These are phyloP conservation scores for Kandelia obovata DNA, from an alignment of 345 rosid genomes.

Conservation along the genomic window DNA sequence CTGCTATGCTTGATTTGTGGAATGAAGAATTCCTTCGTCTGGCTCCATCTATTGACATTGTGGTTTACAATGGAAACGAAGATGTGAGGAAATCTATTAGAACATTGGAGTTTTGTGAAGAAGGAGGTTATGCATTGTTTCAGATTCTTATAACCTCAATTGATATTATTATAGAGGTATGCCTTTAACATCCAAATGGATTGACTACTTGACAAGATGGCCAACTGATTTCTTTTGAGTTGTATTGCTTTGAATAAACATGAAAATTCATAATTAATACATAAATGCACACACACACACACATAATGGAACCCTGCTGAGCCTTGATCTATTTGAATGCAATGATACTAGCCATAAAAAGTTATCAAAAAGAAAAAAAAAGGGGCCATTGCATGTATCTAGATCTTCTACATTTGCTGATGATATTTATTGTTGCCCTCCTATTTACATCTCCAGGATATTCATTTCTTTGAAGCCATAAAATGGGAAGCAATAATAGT, in stretches of 20 bases:
- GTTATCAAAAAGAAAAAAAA: no score
- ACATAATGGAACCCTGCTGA: no score
- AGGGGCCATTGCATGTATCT: no score
- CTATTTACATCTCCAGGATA: slow-evolving; percentile 41
- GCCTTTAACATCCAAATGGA: neutral
- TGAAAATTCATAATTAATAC: no score
- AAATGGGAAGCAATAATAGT: slow-evolving; percentile 53
- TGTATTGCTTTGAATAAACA: no score
- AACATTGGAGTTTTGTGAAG: slow-evolving; percentile 40
- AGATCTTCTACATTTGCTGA: neutral
- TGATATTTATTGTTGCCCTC: neutral
- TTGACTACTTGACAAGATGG: neutral
- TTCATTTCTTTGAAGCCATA: slow-evolving; percentile 24
- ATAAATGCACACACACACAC: no score
- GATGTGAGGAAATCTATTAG: slow-evolving; percentile 36
- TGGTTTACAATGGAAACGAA: slow-evolving; percentile 42
- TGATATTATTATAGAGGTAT: slow-evolving; percentile 49
- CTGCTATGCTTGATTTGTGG: slow-evolving; percentile 40
- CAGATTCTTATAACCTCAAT: slow-evolving; percentile 46
- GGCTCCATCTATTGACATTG: slow-evolving; percentile 37
- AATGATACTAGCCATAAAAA: no score
- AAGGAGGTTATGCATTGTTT: slow-evolving; percentile 41
- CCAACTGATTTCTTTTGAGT: neutral
- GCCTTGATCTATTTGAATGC: no score
- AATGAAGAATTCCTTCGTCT: slow-evolving; percentile 40